A percentile compares a stretch with the other conserved stretches of the same genome.
These are phyloP conservation scores for Suhomyces wounanorum DNA, from an alignment of 1,139 yeast species.

Conservation along the genomic window DNA sequence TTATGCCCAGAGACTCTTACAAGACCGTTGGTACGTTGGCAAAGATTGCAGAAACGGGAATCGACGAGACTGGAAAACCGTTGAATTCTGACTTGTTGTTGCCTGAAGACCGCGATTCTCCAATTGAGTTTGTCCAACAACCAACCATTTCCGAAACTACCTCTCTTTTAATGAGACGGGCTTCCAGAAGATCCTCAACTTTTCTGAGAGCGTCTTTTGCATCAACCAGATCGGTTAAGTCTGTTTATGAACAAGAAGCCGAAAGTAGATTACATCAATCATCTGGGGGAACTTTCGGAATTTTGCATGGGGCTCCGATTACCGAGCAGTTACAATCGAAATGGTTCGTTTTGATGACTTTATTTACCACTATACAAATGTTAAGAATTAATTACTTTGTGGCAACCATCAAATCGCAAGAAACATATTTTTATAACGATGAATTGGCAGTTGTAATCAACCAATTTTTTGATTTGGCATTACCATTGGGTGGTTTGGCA, in stretches of 20 bases:
- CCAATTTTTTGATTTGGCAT: slow-evolving; percentile 76
- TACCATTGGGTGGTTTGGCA: slow-evolving; percentile 83
- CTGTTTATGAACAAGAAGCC: slow-evolving; percentile 65
- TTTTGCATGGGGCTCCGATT: slow-evolving; percentile 68
- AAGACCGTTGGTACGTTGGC: slow-evolving; percentile 70
- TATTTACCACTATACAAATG: slow-evolving; percentile 85
- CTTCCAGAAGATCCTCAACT: slow-evolving; percentile 41
- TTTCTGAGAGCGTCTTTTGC: slow-evolving; percentile 35
- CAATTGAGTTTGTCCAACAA: slow-evolving; percentile 21
- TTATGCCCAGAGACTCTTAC: slow-evolving; percentile 81
- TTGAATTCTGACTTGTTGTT: slow-evolving; percentile 40
- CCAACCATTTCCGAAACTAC: slow-evolving; percentile 48
- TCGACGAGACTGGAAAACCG: slow-evolving; percentile 63
- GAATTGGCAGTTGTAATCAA: slow-evolving; percentile 60
- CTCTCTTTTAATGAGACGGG: slow-evolving; percentile 41
- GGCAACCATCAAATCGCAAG: slow-evolving; percentile 83
- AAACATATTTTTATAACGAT: slow-evolving; percentile 61
- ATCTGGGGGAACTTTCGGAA: slow-evolving; percentile 83
- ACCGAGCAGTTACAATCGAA: slow-evolving; percentile 65
- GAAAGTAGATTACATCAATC: slow-evolving; percentile 56
- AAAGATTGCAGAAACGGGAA: slow-evolving; percentile 67
- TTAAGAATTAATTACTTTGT: slow-evolving; percentile 87
- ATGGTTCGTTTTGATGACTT: slow-evolving; percentile 78
- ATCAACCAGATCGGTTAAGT: slow-evolving; percentile 44
- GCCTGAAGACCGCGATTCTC: slow-evolving; percentile 35